These are phyloP conservation scores for Proteromonas lacertae DNA, from an alignment of 352 stramenopile species.

Conservation along the genomic window DNA sequence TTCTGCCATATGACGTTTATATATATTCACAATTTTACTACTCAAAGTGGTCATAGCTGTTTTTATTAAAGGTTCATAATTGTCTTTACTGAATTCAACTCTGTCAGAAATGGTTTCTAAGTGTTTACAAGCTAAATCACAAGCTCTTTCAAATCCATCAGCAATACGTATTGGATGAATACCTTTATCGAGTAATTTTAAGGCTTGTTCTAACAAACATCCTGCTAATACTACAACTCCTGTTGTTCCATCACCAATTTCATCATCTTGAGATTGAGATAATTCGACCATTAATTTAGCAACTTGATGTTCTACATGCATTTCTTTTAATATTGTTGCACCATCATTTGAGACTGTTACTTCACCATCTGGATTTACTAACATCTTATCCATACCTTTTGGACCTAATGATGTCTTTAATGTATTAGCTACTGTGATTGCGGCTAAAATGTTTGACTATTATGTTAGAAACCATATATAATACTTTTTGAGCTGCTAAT, in stretches of 20 bases:
- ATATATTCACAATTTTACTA: constrained; percentile 88
- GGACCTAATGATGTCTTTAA: constrained; percentile 95
- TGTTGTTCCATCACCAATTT: constrained; percentile 93
- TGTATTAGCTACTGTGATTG: constrained; percentile 93
- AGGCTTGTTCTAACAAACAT: constrained; percentile 69
- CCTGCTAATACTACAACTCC: constrained; percentile 40
- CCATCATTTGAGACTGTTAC: constrained; percentile 78
- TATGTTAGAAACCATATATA: too few relatives aligned
- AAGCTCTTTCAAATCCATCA: constrained; percentile 71
- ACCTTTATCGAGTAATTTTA: constrained; percentile 57
- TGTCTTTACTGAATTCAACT: constrained; percentile 26
- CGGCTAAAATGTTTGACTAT: too few relatives aligned
- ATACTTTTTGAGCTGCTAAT: constrained; percentile 80
- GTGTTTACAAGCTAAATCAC: constrained; percentile 41
- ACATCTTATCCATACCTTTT: constrained; percentile 99
- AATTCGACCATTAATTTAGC: constrained; percentile 96
- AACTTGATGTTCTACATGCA: constrained; percentile 90
- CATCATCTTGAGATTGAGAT: constrained; percentile 85
- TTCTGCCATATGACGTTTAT: constrained; percentile 86
- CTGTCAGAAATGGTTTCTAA: constrained; percentile 34
- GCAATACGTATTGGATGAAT: constrained; percentile 82
- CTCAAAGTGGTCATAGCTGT: constrained; percentile 78
- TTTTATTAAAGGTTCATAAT: constrained; percentile 71
- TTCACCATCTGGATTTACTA: constrained; percentile 45
- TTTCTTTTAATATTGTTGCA: constrained; percentile 77